Percentiles rank a stretch among this genome's conserved stretches.
phyloP scores from a whole-genome alignment of 768 basidiomycete genomes.

The Hysterangium stoloniferum region DNA sequence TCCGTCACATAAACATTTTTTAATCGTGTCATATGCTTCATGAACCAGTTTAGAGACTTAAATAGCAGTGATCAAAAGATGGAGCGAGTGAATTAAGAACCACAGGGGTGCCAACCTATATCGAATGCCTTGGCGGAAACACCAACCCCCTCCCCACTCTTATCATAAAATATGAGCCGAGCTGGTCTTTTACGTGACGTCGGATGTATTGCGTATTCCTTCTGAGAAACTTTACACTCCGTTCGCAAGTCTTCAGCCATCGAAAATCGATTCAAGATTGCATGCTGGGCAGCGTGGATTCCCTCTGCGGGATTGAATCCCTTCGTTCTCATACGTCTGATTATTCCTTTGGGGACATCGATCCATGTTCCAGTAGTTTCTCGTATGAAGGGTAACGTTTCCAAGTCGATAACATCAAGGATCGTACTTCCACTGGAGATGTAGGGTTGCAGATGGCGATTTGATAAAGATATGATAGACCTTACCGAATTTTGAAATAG shows the following conservation, averaged over 20 bases:
- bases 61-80: not conserved
- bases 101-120: too few species aligned
- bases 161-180: constrained; percentile 75
- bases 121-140: constrained; percentile 77
- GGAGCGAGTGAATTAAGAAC: constrained; percentile 11
- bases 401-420: constrained; percentile 69
- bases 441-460: not conserved
- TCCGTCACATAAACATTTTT: constrained; percentile 53
- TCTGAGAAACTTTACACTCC: constrained; percentile 76
- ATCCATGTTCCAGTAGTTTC: constrained; percentile 75
- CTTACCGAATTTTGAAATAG: constrained; percentile 70
- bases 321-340: constrained; percentile 47
- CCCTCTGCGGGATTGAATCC: constrained; percentile 64
- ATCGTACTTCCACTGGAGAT: constrained; percentile 46
- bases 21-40: constrained; percentile 50
- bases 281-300: constrained; percentile 82
- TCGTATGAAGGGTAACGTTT: constrained; percentile 70
- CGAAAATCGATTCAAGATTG: constrained; percentile 69
- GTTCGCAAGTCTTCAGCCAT: constrained; percentile 64
- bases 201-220: constrained; percentile 51
- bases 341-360: constrained; percentile 50
- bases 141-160: constrained; percentile 60
- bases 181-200: constrained; percentile 62
- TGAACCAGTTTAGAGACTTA: constrained; percentile 48
- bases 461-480: not conserved